Evolutionary conservation across 176 grass and related monocot genomes (phyloP).

Genomic region (Avena atlantica): DNA sequence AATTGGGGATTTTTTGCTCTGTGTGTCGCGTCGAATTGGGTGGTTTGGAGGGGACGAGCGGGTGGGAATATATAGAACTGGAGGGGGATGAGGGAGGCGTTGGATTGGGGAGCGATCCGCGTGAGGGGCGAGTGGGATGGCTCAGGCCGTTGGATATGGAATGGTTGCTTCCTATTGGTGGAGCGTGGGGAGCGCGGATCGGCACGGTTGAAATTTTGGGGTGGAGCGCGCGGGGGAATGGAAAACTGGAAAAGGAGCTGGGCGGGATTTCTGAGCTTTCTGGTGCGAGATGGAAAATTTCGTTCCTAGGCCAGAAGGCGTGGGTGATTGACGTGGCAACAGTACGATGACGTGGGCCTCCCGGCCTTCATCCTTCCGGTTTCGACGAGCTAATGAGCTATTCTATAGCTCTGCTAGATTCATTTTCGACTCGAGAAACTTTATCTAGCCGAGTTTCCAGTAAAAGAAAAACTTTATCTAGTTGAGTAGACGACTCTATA

Average conservation of each 20-base stretch:
- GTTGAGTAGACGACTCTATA: too few relatives aligned
- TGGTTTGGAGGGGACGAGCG: background rate
- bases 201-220: background rate
- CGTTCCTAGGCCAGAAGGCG: too few relatives aligned
- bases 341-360: too few relatives aligned
- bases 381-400: too few relatives aligned
- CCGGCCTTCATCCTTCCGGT: too few relatives aligned
- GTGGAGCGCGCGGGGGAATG: background rate
- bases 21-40: background rate
- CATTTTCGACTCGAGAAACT: too few relatives aligned
- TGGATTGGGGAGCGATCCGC: conserved; percentile 35
- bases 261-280: background rate
- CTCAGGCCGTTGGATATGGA: background rate
- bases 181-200: background rate
- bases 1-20: background rate
- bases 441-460: too few relatives aligned
- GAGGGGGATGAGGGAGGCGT: background rate
- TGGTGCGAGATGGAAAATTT: background rate
- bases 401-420: too few relatives aligned
- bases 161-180: background rate
- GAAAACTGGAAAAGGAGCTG: background rate
- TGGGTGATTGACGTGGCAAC: too few relatives aligned
- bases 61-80: background rate
- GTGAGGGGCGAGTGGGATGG: background rate
- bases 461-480: too few relatives aligned